Evolutionary conservation across 192 early-diverging fungal genomes (phyloP).

Genomic region (Irineochytrium annulatum): DNA sequence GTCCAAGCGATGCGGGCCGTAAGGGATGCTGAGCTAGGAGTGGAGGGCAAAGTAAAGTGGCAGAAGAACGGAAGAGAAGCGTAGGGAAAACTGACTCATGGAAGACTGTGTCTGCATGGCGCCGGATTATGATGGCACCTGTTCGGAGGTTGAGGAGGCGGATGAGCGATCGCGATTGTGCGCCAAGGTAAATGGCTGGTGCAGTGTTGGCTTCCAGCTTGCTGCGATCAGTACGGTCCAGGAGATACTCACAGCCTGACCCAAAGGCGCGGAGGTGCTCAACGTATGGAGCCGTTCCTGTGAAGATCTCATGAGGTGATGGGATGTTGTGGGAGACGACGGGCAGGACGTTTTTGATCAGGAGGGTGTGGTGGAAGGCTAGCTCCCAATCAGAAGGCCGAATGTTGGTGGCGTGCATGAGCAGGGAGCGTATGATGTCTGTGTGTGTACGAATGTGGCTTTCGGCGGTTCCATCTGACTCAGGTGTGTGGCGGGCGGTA

Average conservation of each 20-base stretch:
- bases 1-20: not conserved
- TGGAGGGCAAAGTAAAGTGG: too few species aligned
- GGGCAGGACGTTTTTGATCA: not conserved
- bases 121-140: not conserved
- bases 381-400: not conserved
- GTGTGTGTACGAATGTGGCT: not conserved
- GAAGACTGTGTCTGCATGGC: not conserved
- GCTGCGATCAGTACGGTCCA: not conserved
- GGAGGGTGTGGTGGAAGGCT: not conserved
- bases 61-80: too few species aligned
- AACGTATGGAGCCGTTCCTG: not conserved
- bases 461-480: conserved; percentile 6
- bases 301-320: not conserved
- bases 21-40: too few species aligned
- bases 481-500: not conserved
- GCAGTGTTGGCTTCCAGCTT: not conserved
- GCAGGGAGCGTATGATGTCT: not conserved
- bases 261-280: not conserved
- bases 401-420: not conserved
- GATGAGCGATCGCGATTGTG: not conserved
- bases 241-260: not conserved
- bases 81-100: not conserved
- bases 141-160: not conserved
- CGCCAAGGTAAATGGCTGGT: not conserved
- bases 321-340: not conserved